Evolutionary conservation across 108 stramenopile genomes (phyloP).

Genomic region (Skeletonema potamos): DNA sequence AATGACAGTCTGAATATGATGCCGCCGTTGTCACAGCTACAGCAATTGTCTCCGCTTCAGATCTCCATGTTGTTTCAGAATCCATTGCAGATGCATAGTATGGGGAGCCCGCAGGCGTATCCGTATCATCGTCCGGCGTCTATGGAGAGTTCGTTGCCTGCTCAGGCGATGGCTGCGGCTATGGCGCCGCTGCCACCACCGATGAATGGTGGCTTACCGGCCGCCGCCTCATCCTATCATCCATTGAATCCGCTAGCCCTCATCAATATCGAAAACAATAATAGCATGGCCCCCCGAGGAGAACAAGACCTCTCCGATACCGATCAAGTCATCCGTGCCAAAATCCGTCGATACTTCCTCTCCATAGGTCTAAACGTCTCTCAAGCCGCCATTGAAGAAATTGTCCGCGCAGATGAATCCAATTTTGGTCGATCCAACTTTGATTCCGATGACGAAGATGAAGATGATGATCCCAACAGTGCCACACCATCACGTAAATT

Average conservation of each 20-base stretch:
- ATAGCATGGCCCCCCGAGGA: too few species aligned
- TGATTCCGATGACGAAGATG: conserved; percentile 16
- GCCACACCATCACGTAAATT: conserved; percentile 8
- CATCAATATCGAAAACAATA: not conserved
- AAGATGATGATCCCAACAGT: not conserved
- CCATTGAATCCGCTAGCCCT: not conserved
- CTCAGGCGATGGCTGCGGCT: not conserved
- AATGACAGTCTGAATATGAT: not conserved
- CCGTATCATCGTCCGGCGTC: not conserved
- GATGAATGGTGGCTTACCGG: not conserved
- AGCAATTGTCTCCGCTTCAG: not conserved
- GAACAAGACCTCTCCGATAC: not conserved
- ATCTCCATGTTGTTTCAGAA: not conserved
- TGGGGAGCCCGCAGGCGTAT: not conserved
- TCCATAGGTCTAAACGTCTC: not conserved
- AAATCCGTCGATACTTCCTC: not conserved
- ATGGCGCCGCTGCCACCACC: not conserved
- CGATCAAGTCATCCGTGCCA: not conserved
- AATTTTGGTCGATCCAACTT: not conserved
- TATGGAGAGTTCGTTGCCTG: not conserved
- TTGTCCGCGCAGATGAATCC: not conserved
- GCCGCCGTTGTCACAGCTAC: not conserved
- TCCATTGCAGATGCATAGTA: not conserved
- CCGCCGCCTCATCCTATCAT: not conserved
- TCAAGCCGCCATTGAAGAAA: not conserved